Evolutionary conservation across 345 rosid species (phyloP).

Genomic region (Eucalyptus sp.): DNA sequence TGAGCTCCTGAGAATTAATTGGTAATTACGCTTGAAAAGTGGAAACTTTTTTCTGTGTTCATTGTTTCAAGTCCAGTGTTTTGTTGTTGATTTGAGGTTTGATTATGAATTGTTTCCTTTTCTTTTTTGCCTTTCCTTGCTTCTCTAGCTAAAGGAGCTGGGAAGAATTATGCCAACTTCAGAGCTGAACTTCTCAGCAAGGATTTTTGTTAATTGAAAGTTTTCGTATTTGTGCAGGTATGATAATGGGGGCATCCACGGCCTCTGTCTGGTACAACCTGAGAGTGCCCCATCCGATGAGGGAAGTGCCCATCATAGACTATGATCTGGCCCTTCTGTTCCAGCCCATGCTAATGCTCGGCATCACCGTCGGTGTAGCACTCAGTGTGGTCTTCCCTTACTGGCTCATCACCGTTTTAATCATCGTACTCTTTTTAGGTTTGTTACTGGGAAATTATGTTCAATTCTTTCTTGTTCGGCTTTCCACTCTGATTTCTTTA

Average conservation of each 20-base stretch:
- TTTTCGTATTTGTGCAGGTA: conserved; percentile 36
- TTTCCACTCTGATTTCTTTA: background rate
- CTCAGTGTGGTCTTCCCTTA: conserved; percentile 92
- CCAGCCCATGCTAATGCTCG: conserved; percentile 93
- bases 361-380: conserved; percentile 83
- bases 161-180: background rate
- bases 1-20: background rate
- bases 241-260: conserved; percentile 96
- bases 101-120: background rate
- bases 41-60: background rate
- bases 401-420: conserved; percentile 91
- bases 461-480: background rate
- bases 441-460: background rate
- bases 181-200: background rate
- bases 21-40: background rate
- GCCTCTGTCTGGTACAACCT: conserved; percentile 94
- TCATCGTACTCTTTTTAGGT: conserved; percentile 82
- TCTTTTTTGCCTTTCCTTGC: background rate
- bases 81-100: background rate
- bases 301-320: conserved; percentile 80
- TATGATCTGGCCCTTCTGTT: conserved; percentile 83
- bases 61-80: background rate
- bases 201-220: background rate
- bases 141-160: background rate
- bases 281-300: conserved; percentile 76